phyloP scores from a whole-genome alignment of 2,329 filamentous ascomycete species.

The Grosmannia clavigera region DNA sequence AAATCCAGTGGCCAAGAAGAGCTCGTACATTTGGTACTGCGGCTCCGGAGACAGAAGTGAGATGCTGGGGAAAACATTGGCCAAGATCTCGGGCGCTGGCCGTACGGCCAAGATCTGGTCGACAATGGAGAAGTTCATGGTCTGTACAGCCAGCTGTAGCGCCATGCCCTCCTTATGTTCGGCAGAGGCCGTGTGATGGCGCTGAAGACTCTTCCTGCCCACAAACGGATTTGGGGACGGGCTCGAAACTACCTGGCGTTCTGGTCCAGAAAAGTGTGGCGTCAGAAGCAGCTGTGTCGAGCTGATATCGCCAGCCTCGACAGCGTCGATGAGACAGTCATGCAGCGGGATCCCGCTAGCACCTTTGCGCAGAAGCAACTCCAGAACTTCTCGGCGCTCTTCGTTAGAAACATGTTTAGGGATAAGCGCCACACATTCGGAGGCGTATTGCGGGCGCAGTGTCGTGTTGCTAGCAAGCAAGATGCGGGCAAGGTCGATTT shows the following conservation, averaged over 20 bases:
- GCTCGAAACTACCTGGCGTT: constrained; percentile 3
- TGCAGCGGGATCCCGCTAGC: constrained; percentile 33
- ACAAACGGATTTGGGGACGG: constrained; percentile 3
- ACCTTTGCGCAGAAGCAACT: constrained; percentile 35
- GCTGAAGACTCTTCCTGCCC: constrained; percentile 13
- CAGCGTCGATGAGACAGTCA: constrained; percentile 38
- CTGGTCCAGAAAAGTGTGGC: constrained; percentile 26
- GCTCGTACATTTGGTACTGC: constrained; percentile 35
- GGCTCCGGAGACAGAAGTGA: constrained; percentile 27
- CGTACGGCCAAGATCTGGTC: constrained; percentile 32
- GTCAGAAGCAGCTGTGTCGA: constrained; percentile 37
- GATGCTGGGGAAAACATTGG: constrained; percentile 35
- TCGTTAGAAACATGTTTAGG: constrained; percentile 35
- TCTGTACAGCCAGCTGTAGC: constrained; percentile 34
- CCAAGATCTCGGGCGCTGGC: constrained; percentile 34
- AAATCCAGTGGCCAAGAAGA: constrained; percentile 37
- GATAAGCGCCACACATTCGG: constrained; percentile 38
- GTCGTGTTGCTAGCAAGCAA: constrained; percentile 31
- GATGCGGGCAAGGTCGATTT: constrained; percentile 32
- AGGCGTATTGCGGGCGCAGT: constrained; percentile 33
- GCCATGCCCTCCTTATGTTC: constrained; percentile 40
- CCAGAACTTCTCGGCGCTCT: constrained; percentile 31
- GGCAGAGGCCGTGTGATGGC: constrained; percentile 38
- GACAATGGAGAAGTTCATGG: constrained; percentile 31
- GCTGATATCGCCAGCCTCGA: constrained; percentile 32